Conservation (phyloP, 2,329 filamentous ascomycete genomes). For the Neonectria ditissima region DNA sequence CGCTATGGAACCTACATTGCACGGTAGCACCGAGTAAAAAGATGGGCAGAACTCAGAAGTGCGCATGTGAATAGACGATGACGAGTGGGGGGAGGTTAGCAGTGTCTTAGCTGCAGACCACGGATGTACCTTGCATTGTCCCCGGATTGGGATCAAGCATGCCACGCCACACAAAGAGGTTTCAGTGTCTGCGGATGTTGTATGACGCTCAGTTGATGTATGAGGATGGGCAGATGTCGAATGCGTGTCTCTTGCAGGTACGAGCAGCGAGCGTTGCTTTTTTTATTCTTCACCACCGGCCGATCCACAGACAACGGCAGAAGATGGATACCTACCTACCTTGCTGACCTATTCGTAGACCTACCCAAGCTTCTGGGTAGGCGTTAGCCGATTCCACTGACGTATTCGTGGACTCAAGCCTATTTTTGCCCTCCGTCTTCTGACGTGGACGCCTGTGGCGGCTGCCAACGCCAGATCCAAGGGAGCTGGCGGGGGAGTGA, state of each 20-base stretch:
- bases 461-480: slow-evolving; percentile 28
- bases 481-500: slow-evolving; percentile 11
- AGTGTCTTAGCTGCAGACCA: slow-evolving; percentile 25
- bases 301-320: neutral
- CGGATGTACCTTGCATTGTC: slow-evolving; percentile 32
- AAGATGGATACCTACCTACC: neutral
- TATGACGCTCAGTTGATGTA: neutral
- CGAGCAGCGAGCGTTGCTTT: neutral
- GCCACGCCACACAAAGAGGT: slow-evolving; percentile 7
- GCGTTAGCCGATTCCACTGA: slow-evolving; percentile 14
- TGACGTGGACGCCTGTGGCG: slow-evolving; percentile 38
- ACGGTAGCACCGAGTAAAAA: neutral
- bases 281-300: neutral
- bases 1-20: neutral
- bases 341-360: too few species aligned
- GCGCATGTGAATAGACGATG: neutral
- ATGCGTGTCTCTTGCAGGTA: neutral
- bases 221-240: neutral
- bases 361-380: neutral
- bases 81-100: neutral
- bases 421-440: slow-evolving; percentile 6
- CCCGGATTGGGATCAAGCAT: slow-evolving; percentile 18
- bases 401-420: slow-evolving; percentile 12
- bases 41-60: neutral
- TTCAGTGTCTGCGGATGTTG: slow-evolving; percentile 8